A percentile compares a stretch with the other conserved stretches of the same genome.
Evolutionary conservation across 352 stramenopile genomes (phyloP).

Genomic region (Globisporangium polare): DNA sequence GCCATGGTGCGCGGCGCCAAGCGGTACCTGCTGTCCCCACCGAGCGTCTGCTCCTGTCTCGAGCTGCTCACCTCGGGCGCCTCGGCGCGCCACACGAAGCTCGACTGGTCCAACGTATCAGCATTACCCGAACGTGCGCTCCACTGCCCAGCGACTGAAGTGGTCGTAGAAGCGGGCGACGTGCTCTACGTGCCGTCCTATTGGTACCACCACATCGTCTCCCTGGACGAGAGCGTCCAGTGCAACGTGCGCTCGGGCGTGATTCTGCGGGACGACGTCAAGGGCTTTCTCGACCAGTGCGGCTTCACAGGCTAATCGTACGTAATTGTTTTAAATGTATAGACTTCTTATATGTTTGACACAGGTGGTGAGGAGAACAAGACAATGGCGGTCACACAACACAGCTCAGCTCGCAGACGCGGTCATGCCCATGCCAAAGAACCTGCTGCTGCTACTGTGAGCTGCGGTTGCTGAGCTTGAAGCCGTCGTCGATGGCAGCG

Average conservation of each 20-base stretch:
- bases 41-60: conserved; percentile 82
- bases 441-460: conserved; percentile 21
- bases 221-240: conserved; percentile 92
- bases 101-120: conserved; percentile 87
- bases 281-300: conserved; percentile 34
- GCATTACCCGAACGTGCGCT: conserved; percentile 23
- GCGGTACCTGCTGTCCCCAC: conserved; percentile 91
- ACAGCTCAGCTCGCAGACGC: conserved; percentile 36
- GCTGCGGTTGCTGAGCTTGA: conserved; percentile 14
- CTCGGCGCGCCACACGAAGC: conserved; percentile 84
- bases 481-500: conserved; percentile 14
- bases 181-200: conserved; percentile 93
- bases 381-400: neutral
- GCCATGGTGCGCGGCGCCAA: conserved; percentile 87
- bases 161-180: conserved; percentile 90
- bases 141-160: conserved; percentile 80
- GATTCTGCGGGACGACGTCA: conserved; percentile 28
- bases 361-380: neutral
- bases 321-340: neutral
- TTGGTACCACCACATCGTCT: conserved; percentile 97
- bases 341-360: neutral
- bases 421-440: conserved; percentile 53
- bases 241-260: conserved; percentile 90
- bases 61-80: conserved; percentile 70
- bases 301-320: conserved; percentile 21